Base-by-base conservation (phyloP, 2,329 filamentous ascomycete species). In the Aspergillus pseudonomiae region DNA sequence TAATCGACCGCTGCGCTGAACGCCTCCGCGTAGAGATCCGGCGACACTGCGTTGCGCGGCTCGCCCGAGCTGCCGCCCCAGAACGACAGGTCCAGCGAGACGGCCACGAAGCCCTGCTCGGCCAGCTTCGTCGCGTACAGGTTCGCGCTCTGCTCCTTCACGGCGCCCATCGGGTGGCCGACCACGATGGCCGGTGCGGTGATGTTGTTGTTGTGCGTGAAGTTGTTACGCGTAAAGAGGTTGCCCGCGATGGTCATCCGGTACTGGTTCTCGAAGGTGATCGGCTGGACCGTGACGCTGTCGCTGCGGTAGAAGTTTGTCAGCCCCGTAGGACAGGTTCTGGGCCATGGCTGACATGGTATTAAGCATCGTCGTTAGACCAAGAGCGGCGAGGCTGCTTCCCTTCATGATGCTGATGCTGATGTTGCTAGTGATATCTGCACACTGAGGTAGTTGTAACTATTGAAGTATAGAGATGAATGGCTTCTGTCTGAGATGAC, bases 141-240 rank as follows among this genome's bases (percentile, higher is more conserved):
- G 39, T 69, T 71, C 0, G 71, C 67, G 39, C 64, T 68, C 41
- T 75, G 71, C 61, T 75, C 72, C 39, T 74, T 72, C 28, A 72
- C 69, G 4, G 67, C 68, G 12, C 68, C 70, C 67, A 72, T 70
- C 1, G 72, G 72, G 57, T 74, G 72, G 30, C 66, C 64, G 32
- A 73, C 61, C 30, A 74, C 56, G 34, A 74, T 61, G 19, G 66
- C 70, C 4, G 71, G 71, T 0, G 46, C 24, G 14, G 34, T 1
- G 28, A 26, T 19, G 57, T 24, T 28, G 26, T 28, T 19, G 57
- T 24, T 65, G 54, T 21, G n/a, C 3, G 61, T 63, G 34, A 63
- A 28, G 46, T 63, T 52, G 16, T 68, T 63, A 43, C 48, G 68
- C 14, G 64, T 59, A 59, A 71, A 71, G 28, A 71, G 62, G 59